Evolutionary conservation across 164 flowering plant species (phyloP).

Genomic region (Berberis vulgaris): DNA sequence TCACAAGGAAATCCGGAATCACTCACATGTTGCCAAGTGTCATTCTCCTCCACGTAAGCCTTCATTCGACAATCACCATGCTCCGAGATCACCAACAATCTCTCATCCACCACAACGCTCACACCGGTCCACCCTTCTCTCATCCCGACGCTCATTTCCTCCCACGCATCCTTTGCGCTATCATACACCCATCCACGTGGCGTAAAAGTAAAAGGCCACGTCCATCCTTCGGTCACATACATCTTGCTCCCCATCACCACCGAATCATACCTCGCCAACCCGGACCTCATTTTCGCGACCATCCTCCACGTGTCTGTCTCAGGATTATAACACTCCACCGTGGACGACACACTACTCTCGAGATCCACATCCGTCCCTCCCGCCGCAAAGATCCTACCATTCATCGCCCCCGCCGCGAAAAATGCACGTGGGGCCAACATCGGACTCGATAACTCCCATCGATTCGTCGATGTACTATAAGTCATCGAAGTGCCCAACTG

Average conservation of each 20-base stretch:
- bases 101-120: constrained; percentile 24
- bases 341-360: constrained; percentile 21
- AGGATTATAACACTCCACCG: constrained; percentile 31
- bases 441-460: constrained; percentile 24
- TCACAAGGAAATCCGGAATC: constrained; percentile 36
- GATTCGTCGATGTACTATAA: constrained; percentile 31
- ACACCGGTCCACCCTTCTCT: constrained; percentile 58
- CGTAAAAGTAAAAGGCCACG: constrained; percentile 43
- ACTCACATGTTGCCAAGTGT: constrained; percentile 36
- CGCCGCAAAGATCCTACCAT: constrained; percentile 32
- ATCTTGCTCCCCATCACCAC: constrained; percentile 34
- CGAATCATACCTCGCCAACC: constrained; percentile 28
- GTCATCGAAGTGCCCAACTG: constrained; percentile 11
- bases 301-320: constrained; percentile 25
- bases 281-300: constrained; percentile 20
- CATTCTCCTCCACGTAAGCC: constrained; percentile 25
- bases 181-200: constrained; percentile 47
- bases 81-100: constrained; percentile 44
- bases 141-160: constrained; percentile 42
- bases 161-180: constrained; percentile 31
- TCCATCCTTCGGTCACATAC: constrained; percentile 57
- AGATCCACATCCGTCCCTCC: constrained; percentile 29
- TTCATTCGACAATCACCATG: constrained; percentile 34
- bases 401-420: constrained; percentile 28
- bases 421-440: constrained; percentile 31